Percentiles rank a stretch among this genome's conserved stretches.
phyloP scores from a whole-genome alignment of 768 basidiomycete genomes.

The Suillus plorans region DNA sequence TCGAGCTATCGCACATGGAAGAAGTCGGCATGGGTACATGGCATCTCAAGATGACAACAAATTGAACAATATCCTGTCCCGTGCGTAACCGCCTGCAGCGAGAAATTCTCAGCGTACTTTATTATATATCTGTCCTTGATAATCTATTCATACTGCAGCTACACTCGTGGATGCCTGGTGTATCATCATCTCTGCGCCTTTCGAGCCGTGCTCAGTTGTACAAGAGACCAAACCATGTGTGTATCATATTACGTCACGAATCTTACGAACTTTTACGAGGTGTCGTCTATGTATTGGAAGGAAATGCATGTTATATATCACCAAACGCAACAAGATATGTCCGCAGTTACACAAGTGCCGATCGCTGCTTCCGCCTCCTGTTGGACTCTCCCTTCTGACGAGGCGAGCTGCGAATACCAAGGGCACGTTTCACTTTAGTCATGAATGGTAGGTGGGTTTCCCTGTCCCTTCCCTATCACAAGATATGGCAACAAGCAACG shows the following conservation, averaged over 20 bases:
- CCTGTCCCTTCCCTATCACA: conserved; percentile 38
- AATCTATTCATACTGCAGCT: conserved; percentile 6
- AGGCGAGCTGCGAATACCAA: conserved; percentile 51
- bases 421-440: conserved; percentile 49
- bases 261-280: conserved; percentile 8
- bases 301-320: neutral
- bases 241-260: conserved; percentile 22
- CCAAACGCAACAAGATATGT: neutral
- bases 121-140: neutral
- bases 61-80: conserved; percentile 15
- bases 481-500: conserved; percentile 5
- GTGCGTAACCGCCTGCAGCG: neutral
- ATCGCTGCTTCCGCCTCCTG: neutral
- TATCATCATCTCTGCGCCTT: conserved; percentile 6
- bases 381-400: conserved; percentile 16
- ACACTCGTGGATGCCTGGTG: conserved; percentile 8
- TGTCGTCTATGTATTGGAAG: conserved; percentile 3
- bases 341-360: neutral
- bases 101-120: neutral
- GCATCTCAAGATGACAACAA: conserved; percentile 58
- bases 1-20: conserved; percentile 70
- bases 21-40: conserved; percentile 67
- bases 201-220: conserved; percentile 18
- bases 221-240: conserved; percentile 15
- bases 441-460: conserved; percentile 48